A percentile compares a stretch with the other conserved stretches of the same genome.
Conservation (phyloP, 2,329 filamentous ascomycete genomes). For the Fusarium compactum region DNA sequence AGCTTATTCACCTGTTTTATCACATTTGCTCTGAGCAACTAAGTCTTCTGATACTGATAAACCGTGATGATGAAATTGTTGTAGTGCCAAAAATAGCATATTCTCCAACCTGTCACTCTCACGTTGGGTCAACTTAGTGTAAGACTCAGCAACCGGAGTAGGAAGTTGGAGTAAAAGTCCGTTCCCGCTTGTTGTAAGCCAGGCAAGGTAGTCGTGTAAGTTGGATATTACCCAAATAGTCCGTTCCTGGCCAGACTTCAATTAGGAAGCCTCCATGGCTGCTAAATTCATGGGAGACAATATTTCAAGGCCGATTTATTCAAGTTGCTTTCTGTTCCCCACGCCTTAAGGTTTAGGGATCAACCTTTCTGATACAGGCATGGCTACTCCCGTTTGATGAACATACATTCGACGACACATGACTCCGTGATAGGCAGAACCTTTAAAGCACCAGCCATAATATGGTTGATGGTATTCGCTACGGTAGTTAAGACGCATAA, state of each 20-base stretch:
- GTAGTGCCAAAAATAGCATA: background rate
- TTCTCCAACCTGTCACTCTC: background rate
- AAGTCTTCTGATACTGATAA: background rate
- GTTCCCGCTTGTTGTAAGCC: constrained; percentile 3
- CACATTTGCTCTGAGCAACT: background rate
- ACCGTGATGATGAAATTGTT: background rate
- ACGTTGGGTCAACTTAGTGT: background rate
- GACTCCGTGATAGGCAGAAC: background rate
- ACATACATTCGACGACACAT: background rate
- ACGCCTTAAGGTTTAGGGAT: background rate
- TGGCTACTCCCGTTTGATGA: background rate
- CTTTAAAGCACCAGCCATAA: background rate
- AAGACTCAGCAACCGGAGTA: background rate
- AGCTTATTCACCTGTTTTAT: background rate
- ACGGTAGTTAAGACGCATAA: background rate
- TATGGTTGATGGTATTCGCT: background rate
- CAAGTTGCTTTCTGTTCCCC: background rate
- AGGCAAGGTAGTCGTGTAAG: too few relatives aligned
- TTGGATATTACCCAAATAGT: background rate
- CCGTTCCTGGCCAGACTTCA: background rate
- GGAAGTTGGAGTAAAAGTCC: constrained; percentile 20
- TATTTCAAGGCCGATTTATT: background rate
- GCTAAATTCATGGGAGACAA: background rate
- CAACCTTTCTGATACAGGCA: background rate
- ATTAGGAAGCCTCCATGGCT: background rate